phyloP scores from a whole-genome alignment of 2,329 filamentous ascomycete genomes.

The Epichloe scottii region DNA sequence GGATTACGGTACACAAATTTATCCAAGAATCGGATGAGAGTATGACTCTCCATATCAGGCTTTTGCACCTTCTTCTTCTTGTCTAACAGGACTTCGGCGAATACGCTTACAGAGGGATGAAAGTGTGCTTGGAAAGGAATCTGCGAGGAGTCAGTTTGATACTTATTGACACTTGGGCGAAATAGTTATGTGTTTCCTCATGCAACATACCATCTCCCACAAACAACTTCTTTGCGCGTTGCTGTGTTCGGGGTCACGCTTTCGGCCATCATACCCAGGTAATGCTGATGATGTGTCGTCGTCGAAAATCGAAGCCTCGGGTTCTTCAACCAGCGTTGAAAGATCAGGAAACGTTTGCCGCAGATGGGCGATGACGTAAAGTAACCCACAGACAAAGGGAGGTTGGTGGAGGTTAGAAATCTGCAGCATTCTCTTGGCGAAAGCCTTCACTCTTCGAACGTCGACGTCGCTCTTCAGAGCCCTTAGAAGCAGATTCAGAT shows the following conservation, averaged over 20 bases:
- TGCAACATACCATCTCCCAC: conserved; percentile 65
- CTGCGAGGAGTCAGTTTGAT: conserved; percentile 9
- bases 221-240: conserved; percentile 88
- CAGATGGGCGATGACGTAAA: conserved; percentile 78
- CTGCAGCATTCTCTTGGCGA: conserved; percentile 86
- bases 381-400: conserved; percentile 81
- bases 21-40: conserved; percentile 88
- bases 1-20: conserved; percentile 97
- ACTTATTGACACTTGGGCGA: background rate
- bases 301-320: conserved; percentile 56
- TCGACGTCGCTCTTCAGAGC: conserved; percentile 85
- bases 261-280: conserved; percentile 67
- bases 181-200: background rate
- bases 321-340: conserved; percentile 62
- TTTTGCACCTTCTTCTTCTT: conserved; percentile 67
- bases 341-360: conserved; percentile 70
- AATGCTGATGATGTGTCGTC: conserved; percentile 43
- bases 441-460: conserved; percentile 84
- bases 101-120: conserved; percentile 84
- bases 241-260: conserved; percentile 82
- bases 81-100: conserved; percentile 59
- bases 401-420: conserved; percentile 80
- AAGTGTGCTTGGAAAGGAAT: conserved; percentile 50
- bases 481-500: conserved; percentile 82
- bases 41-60: conserved; percentile 81